Evolutionary conservation across 768 basidiomycete species (phyloP).

Genomic region (button mushroom (Agaricus bisporus)): DNA sequence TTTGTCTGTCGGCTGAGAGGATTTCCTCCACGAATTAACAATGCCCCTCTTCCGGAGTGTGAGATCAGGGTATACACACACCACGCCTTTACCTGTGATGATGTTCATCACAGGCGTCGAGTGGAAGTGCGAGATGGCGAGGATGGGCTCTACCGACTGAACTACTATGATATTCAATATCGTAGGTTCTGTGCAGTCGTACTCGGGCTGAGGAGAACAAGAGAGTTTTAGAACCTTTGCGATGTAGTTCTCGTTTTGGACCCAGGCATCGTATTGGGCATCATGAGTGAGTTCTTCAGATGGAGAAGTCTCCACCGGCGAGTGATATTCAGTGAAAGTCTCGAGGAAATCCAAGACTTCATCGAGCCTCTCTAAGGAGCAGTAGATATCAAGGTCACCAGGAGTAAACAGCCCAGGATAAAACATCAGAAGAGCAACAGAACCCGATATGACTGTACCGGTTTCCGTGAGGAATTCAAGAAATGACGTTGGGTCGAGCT

Average conservation of each 20-base stretch:
- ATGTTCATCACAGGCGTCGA: slow-evolving; percentile 11
- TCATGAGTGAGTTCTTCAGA: background rate
- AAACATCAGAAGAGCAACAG: slow-evolving; percentile 6
- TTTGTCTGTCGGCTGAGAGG: background rate
- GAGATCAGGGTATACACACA: slow-evolving; percentile 9
- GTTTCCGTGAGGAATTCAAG: slow-evolving; percentile 5
- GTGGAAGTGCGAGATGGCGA: slow-evolving; percentile 7
- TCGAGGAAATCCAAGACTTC: slow-evolving; percentile 1
- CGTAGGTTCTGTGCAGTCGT: background rate
- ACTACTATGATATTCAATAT: slow-evolving; percentile 7
- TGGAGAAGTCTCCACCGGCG: background rate
- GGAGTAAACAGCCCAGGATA: slow-evolving; percentile 5
- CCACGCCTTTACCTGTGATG: slow-evolving; percentile 8
- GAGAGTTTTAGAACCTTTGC: slow-evolving; percentile 1
- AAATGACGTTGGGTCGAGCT: background rate
- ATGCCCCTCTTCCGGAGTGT: slow-evolving; percentile 3
- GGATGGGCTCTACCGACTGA: background rate
- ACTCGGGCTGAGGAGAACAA: background rate
- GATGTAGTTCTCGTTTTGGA: background rate
- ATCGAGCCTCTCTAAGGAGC: background rate
- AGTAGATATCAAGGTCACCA: slow-evolving; percentile 9
- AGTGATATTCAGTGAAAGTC: background rate
- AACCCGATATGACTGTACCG: slow-evolving; percentile 6
- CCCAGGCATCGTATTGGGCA: background rate
- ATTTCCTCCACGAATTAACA: background rate